phyloP scores from a whole-genome alignment of 345 rosid genomes.

The Angophora floribunda region DNA sequence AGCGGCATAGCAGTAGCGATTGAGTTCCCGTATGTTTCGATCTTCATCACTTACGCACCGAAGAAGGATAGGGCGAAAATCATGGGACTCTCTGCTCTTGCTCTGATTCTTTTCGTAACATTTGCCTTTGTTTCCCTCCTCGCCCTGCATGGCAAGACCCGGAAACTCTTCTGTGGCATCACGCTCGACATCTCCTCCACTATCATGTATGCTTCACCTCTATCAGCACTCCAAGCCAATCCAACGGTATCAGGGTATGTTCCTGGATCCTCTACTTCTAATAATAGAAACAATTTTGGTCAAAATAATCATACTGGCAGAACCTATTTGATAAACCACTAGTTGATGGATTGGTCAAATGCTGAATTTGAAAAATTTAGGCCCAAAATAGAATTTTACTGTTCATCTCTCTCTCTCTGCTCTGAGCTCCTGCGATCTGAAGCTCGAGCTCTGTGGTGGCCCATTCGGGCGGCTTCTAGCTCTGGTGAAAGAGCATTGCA shows the following conservation, averaged over 20 bases:
- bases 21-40: not conserved
- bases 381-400: no score
- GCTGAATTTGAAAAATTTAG: not conserved
- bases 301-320: not conserved
- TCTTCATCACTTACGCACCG: not conserved
- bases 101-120: not conserved
- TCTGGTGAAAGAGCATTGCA: no score
- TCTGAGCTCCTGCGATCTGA: no score
- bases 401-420: no score
- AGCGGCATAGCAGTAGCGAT: not conserved
- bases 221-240: not conserved
- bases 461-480: no score
- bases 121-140: constrained; percentile 14
- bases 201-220: constrained; percentile 32
- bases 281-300: not conserved
- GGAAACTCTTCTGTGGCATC: constrained; percentile 25
- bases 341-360: not conserved
- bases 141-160: constrained; percentile 9
- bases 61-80: not conserved
- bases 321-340: not conserved
- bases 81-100: not conserved
- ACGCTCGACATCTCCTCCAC: constrained; percentile 18
- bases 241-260: not conserved
- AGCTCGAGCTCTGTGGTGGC: no score
- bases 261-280: not conserved